Percentiles rank a stretch among this genome's conserved stretches.
Evolutionary conservation across 805 yeast genomes (phyloP).

Genomic region (Grigorovia humatica): DNA sequence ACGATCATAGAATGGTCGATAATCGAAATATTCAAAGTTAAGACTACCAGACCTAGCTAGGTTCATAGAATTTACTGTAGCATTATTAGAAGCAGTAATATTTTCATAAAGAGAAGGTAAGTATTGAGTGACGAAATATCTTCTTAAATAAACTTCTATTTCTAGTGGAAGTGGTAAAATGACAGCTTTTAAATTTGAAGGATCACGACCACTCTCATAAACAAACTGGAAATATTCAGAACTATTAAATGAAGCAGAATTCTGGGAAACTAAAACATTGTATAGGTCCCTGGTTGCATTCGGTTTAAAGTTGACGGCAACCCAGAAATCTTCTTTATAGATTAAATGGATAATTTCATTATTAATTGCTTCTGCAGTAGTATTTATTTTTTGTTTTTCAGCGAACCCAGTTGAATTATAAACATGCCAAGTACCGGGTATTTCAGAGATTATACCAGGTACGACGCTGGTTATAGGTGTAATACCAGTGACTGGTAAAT

Average conservation of each 20-base stretch:
- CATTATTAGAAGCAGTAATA: conserved; percentile 4
- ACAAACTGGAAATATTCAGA: conserved; percentile 28
- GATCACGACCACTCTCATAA: conserved; percentile 60
- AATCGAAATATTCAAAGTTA: conserved; percentile 32
- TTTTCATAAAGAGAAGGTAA: conserved; percentile 13
- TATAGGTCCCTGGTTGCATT: conserved; percentile 33
- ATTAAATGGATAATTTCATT: conserved; percentile 36
- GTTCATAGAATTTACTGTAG: conserved; percentile 1
- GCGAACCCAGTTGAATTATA: conserved; percentile 19
- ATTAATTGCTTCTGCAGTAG: conserved; percentile 13
- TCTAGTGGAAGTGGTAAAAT: conserved; percentile 34
- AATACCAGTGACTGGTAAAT: neutral
- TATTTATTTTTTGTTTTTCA: conserved; percentile 7
- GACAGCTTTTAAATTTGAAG: conserved; percentile 35
- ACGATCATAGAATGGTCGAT: conserved; percentile 38
- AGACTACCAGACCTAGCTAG: conserved; percentile 23
- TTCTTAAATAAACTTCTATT: conserved; percentile 22
- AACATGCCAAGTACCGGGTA: conserved; percentile 26
- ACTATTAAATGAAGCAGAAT: conserved; percentile 12
- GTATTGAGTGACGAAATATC: conserved; percentile 4
- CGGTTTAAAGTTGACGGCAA: conserved; percentile 41
- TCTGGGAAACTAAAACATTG: conserved; percentile 15
- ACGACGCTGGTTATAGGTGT: conserved; percentile 1
- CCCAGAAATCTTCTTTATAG: conserved; percentile 53
- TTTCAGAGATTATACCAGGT: neutral